A percentile compares a stretch with the other conserved stretches of the same genome.
Evolutionary conservation across 2,329 filamentous ascomycete species (phyloP).

Genomic region (Hypomyces rosellus): DNA sequence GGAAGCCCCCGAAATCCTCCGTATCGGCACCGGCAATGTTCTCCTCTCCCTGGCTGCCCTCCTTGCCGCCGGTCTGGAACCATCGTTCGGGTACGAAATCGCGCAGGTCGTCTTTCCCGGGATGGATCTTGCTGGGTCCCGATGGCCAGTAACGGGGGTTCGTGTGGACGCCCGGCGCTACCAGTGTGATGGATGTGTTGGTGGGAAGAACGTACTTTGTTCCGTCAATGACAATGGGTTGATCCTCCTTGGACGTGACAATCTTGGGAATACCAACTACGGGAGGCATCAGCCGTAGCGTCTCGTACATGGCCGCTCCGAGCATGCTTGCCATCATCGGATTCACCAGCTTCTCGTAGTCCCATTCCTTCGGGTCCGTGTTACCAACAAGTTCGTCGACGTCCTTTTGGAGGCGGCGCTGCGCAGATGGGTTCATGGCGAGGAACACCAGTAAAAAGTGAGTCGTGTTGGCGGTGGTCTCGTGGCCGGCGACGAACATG

Average conservation of each 20-base stretch:
- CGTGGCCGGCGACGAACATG: slow-evolving; percentile 68
- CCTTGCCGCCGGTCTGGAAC: slow-evolving; percentile 40
- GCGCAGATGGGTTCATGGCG: slow-evolving; percentile 57
- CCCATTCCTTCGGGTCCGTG: slow-evolving; percentile 56
- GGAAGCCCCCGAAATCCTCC: slow-evolving; percentile 53
- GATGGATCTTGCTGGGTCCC: slow-evolving; percentile 37
- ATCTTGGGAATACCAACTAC: slow-evolving; percentile 68
- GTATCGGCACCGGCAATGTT: slow-evolving; percentile 29
- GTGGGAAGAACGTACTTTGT: slow-evolving; percentile 52
- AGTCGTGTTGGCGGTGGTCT: slow-evolving; percentile 70
- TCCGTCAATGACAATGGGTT: slow-evolving; percentile 55
- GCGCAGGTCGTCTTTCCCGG: slow-evolving; percentile 49
- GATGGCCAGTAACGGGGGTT: slow-evolving; percentile 70
- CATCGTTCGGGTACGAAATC: slow-evolving; percentile 69
- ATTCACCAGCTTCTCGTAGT: slow-evolving; percentile 62
- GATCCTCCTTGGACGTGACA: slow-evolving; percentile 40
- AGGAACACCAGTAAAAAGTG: slow-evolving; percentile 66
- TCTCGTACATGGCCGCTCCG: slow-evolving; percentile 72
- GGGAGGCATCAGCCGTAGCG: slow-evolving; percentile 65
- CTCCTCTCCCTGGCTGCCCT: slow-evolving; percentile 23
- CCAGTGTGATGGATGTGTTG: slow-evolving; percentile 49
- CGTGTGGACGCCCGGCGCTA: slow-evolving; percentile 51
- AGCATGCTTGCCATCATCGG: slow-evolving; percentile 62
- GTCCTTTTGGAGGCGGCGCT: slow-evolving; percentile 62
- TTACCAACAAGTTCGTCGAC: slow-evolving; percentile 59